Evolutionary conservation across 192 early-diverging fungal species (phyloP), one percentile per base, ranked within the genome.

Genomic region (Phlyctochytrium arcticum): DNA sequence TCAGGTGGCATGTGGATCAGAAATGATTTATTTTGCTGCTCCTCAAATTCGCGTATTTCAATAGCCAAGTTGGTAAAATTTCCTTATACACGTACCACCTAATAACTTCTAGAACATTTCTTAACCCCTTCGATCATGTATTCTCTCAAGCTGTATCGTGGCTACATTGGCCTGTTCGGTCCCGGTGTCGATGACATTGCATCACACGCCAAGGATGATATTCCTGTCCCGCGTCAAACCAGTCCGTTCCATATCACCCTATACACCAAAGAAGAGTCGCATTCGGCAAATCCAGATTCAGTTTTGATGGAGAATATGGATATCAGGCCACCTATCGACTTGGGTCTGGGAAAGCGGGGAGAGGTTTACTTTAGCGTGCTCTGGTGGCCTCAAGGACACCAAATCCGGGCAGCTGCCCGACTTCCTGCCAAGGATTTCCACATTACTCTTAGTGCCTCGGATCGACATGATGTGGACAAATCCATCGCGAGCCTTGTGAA

Each of bases 381-480:
- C 29, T 34, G 48, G 3, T 69, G 67, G 51, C 64, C 71, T 23
- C 31, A 63, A 48, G 37, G 61, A 17, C 62, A 77, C 60, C n/a
- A 67, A 7, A n/a, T 64, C 5, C 59, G 71, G 54, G 31, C 27
- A 17, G 30, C 19, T 24, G 24, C 61, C 12, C 68, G 69, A 27
- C 55, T 75, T 2, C 24, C 12, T 21, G 57, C 46, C 54, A 75
- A 67, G 37, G 46, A 74, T 23, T 58, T 77, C 26, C 75, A 77
- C 42, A 57, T 75, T 0, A 77, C 75, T n/a, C 42, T 71, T 26
- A 64, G 42, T 6, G 44, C 54, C 12, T 44, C 57, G 3, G 36
- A 49, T 26, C 26, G 27, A 32, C 73, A 77, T 57, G 31, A 35
- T 1, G 48, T 54, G n/a, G 34, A 23, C 17, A 57, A 70, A 32